A percentile compares a stretch with the other conserved stretches of the same genome.
phyloP scores from a whole-genome alignment of 495 filamentous ascomycete species.

The Xylaria acuta region DNA sequence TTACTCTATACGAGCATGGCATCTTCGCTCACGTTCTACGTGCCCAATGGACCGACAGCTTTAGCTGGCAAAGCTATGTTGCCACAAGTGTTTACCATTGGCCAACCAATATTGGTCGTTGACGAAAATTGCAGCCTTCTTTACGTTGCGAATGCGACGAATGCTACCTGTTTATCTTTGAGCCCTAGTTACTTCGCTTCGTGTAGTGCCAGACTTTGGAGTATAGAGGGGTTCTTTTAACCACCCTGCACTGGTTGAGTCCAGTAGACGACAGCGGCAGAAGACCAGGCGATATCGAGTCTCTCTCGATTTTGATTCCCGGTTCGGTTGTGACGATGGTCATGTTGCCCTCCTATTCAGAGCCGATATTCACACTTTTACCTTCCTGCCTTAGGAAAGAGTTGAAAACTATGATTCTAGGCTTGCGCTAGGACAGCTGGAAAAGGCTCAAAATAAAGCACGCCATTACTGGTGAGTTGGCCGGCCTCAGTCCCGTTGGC shows the following conservation, averaged over 20 bases:
- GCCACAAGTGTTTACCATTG: not conserved
- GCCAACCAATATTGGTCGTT: not conserved
- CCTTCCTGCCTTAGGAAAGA: not conserved
- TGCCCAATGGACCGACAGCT: not conserved
- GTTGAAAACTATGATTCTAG: not conserved
- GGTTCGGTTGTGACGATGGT: not conserved
- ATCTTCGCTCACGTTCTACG: not conserved
- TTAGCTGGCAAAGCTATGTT: not conserved
- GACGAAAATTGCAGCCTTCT: not conserved
- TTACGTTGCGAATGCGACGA: not conserved
- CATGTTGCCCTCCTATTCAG: not conserved
- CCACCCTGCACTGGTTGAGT: not conserved
- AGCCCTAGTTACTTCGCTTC: not conserved
- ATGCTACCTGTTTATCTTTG: not conserved
- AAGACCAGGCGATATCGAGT: not conserved
- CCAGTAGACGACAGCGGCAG: not conserved
- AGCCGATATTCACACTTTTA: not conserved
- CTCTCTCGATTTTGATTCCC: not conserved
- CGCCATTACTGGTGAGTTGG: not conserved
- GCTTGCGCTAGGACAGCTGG: too few relatives aligned
- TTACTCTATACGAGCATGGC: constrained; percentile 1
- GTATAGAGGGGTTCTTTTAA: not conserved
- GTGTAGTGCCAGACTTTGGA: not conserved
- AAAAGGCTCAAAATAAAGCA: not conserved
- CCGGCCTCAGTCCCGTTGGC: not conserved